Evolutionary conservation across 345 rosid species (phyloP).

Genomic region (Erucastrum elatum): DNA sequence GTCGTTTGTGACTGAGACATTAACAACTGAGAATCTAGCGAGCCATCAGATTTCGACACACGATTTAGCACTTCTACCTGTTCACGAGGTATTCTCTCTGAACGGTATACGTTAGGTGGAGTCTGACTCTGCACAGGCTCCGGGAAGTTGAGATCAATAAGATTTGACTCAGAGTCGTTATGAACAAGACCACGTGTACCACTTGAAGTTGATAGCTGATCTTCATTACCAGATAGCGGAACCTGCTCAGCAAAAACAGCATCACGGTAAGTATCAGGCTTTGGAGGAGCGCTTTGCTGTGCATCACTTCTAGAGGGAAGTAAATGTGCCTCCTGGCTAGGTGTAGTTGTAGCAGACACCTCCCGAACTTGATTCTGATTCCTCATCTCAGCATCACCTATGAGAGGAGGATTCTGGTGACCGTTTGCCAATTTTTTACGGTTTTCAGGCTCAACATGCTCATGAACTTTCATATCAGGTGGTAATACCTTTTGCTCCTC

Average conservation of each 20-base stretch:
- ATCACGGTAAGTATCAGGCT: constrained; percentile 46
- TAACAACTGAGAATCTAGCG: constrained; percentile 66
- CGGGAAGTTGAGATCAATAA: constrained; percentile 50
- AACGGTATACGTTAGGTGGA: constrained; percentile 58
- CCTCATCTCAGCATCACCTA: constrained; percentile 42
- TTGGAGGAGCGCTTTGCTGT: constrained; percentile 33
- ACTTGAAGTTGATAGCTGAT: constrained; percentile 45
- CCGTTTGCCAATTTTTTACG: constrained; percentile 31
- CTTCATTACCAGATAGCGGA: constrained; percentile 50
- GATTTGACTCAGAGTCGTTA: constrained; percentile 51
- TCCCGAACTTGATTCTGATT: constrained; percentile 44
- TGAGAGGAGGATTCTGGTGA: constrained; percentile 39
- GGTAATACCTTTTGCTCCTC: constrained; percentile 41
- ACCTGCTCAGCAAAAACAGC: constrained; percentile 42
- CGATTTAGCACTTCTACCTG: constrained; percentile 64
- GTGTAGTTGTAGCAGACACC: constrained; percentile 38
- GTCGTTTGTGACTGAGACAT: constrained; percentile 53
- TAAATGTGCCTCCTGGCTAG: constrained; percentile 40
- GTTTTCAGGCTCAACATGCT: constrained; percentile 41
- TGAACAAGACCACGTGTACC: constrained; percentile 42
- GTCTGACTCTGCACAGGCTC: constrained; percentile 45
- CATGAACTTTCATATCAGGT: constrained; percentile 45
- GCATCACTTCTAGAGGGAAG: constrained; percentile 35
- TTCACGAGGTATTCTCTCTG: constrained; percentile 77
- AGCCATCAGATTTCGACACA: constrained; percentile 71